Conservation (phyloP, 768 basidiomycete genomes). For the Rhizopogon sp. region DNA sequence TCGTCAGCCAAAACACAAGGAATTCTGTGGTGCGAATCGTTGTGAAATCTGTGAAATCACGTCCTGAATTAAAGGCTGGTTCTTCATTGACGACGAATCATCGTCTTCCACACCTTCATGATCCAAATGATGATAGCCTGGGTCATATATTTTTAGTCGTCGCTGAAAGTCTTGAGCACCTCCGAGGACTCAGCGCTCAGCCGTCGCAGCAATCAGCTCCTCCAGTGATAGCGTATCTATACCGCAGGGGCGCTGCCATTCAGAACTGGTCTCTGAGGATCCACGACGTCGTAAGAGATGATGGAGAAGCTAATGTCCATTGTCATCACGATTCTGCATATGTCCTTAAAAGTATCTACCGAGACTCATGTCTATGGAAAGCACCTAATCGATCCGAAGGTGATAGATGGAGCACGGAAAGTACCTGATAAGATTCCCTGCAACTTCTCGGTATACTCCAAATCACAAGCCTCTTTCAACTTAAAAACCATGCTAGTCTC, state of each 20-base stretch:
- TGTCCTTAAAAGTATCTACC: slow-evolving; percentile 94
- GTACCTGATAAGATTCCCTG: slow-evolving; percentile 95
- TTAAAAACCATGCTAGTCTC: slow-evolving; percentile 98
- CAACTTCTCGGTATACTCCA: slow-evolving; percentile 94
- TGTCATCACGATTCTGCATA: slow-evolving; percentile 84
- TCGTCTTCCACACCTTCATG: slow-evolving; percentile 96
- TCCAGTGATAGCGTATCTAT: slow-evolving; percentile 85
- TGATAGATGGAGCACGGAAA: slow-evolving; percentile 5
- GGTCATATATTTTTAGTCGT: slow-evolving; percentile 94
- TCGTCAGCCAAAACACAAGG: no score
- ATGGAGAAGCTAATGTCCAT: slow-evolving; percentile 87
- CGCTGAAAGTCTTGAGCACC: slow-evolving; percentile 90
- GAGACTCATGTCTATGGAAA: slow-evolving; percentile 39
- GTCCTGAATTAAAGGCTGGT: slow-evolving; percentile 83
- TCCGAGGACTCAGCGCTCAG: slow-evolving; percentile 82
- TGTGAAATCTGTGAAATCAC: slow-evolving; percentile 85
- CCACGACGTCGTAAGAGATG: slow-evolving; percentile 96
- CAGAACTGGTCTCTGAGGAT: slow-evolving; percentile 88
- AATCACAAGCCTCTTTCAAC: slow-evolving; percentile 93
- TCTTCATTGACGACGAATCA: slow-evolving; percentile 58
- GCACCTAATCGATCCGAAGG: not conserved
- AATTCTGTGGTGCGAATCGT: slow-evolving; percentile 62
- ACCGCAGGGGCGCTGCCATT: slow-evolving; percentile 88
- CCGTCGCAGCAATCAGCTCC: slow-evolving; percentile 76
- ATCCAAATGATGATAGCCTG: slow-evolving; percentile 93